Percentiles rank a stretch among this genome's conserved stretches.
These are phyloP conservation scores for Actinomortierella wolfii DNA, from an alignment of 371 early-diverging fungal species.

Conservation along the genomic window DNA sequence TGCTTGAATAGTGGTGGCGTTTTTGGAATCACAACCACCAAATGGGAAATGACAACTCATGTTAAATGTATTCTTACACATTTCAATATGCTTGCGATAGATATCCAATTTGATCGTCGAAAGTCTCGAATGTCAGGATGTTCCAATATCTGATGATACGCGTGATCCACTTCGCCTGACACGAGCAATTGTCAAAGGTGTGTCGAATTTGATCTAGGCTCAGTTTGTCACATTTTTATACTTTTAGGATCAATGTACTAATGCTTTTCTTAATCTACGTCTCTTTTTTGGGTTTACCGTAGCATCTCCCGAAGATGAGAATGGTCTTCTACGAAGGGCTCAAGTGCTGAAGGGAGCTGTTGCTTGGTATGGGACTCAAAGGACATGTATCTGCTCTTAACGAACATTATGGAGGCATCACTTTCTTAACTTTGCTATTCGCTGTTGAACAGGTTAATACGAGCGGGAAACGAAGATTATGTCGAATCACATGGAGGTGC, in stretches of 20 bases:
- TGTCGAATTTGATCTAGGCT: not conserved
- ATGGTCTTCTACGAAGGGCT: slow-evolving; percentile 29
- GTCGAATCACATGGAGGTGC: slow-evolving; percentile 38
- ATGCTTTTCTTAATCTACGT: slow-evolving; percentile 3
- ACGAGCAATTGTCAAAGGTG: slow-evolving; percentile 53
- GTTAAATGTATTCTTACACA: too few relatives aligned
- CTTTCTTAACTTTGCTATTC: slow-evolving; percentile 3
- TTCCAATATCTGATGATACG: slow-evolving; percentile 23
- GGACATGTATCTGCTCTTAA: not conserved
- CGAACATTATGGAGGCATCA: not conserved
- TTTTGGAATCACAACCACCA: not conserved
- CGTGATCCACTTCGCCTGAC: slow-evolving; percentile 48
- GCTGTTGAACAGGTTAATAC: slow-evolving; percentile 23
- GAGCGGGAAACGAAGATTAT: slow-evolving; percentile 23
- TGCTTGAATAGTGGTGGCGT: not conserved
- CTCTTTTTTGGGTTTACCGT: slow-evolving; percentile 35
- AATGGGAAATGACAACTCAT: not conserved
- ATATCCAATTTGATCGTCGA: slow-evolving; percentile 24
- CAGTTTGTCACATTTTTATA: not conserved
- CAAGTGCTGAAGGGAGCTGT: slow-evolving; percentile 46
- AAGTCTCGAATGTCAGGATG: slow-evolving; percentile 8
- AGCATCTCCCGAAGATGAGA: slow-evolving; percentile 51
- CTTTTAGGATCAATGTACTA: not conserved
- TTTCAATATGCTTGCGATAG: slow-evolving; percentile 2
- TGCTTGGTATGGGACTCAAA: slow-evolving; percentile 50